phyloP scores from a whole-genome alignment of 495 filamentous ascomycete species.

The Hamigera avellanea region DNA sequence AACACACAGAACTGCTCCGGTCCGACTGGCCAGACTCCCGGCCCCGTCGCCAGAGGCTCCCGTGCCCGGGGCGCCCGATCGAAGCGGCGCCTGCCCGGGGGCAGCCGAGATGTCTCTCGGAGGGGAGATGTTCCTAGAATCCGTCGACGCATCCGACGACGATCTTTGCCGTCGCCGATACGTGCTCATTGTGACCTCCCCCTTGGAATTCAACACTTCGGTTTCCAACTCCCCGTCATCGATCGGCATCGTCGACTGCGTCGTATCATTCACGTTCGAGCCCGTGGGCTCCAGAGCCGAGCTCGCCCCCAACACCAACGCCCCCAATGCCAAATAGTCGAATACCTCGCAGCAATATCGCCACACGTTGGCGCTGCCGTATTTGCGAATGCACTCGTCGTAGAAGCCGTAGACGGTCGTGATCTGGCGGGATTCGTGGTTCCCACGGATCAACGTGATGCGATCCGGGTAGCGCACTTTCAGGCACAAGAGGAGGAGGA shows the following conservation, averaged over 20 bases:
- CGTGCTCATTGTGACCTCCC: conserved; percentile 65
- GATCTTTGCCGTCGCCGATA: conserved; percentile 35
- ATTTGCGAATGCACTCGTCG: conserved; percentile 95
- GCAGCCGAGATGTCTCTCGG: conserved; percentile 35
- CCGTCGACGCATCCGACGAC: conserved; percentile 21
- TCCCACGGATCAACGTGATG: conserved; percentile 92
- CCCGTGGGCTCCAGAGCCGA: conserved; percentile 49
- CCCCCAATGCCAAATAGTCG: conserved; percentile 92
- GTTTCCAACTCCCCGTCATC: conserved; percentile 72
- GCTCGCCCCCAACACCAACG: conserved; percentile 82
- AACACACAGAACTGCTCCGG: conserved; percentile 86
- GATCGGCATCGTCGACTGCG: conserved; percentile 32
- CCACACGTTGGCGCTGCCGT: conserved; percentile 96
- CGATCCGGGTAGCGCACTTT: conserved; percentile 97
- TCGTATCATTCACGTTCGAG: conserved; percentile 30
- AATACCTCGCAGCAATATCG: conserved; percentile 98
- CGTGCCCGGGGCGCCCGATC: conserved; percentile 66
- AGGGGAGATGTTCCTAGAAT: conserved; percentile 30
- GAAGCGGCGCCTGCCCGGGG: conserved; percentile 22
- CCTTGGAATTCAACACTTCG: conserved; percentile 75
- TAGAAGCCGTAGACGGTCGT: conserved; percentile 99
- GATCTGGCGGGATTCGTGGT: conserved; percentile 96
- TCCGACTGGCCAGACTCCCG: conserved; percentile 48
- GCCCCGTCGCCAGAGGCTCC: conserved; percentile 55
- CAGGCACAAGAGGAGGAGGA: conserved; percentile 85